Evolutionary conservation across 257 asterid genomes (phyloP), one percentile per base, ranked within the genome.

Genomic region (Ehretia macrophylla): DNA sequence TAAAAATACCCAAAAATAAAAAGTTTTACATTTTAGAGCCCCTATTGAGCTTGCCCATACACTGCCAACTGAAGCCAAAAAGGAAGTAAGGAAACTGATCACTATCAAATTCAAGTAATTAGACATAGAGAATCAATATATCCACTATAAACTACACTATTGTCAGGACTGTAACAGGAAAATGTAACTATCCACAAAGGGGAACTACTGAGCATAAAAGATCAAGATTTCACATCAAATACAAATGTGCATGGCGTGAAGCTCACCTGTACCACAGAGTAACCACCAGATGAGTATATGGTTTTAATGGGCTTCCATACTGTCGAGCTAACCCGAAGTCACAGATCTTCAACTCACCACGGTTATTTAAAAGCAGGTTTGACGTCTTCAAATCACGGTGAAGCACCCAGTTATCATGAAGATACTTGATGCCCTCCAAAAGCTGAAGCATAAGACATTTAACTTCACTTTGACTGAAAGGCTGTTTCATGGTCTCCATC

Each of bases 321-420:
- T 85, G 95, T 44, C 98, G 93, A 63, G 98, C 88, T 71, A 90
- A 79, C 20, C 98, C 98, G 71, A 90, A 90, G 72, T 90, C 98
- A 60, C 96, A 87, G 59, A 90, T 87, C 75, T 90, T 90, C 74
- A 90, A 68, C 69, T 87, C 96, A 35, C 96, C 96, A 8, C 85
- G 67, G 48, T 87, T 90, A 72, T 90, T 87, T 65, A 87, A 68
- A 57, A 90, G 87, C 65, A 90, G 65, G 72, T 90, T 90, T 19
- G 96, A 87, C 23, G 98, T 83, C 74, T 90, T 90, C 67, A 90
- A 67, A 80, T 90, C 98, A 18, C 98, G 80, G 57, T 90, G 98
- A 67, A 90, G 79, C 35, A 90, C 94, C 94, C 98, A 85, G 61
- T 90, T 87, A 53, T 85, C 90, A 69, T 90, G 98, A 69, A 87